Evolutionary conservation across 352 stramenopile genomes (phyloP).

Genomic region (Thalassiosira ordinaria): DNA sequence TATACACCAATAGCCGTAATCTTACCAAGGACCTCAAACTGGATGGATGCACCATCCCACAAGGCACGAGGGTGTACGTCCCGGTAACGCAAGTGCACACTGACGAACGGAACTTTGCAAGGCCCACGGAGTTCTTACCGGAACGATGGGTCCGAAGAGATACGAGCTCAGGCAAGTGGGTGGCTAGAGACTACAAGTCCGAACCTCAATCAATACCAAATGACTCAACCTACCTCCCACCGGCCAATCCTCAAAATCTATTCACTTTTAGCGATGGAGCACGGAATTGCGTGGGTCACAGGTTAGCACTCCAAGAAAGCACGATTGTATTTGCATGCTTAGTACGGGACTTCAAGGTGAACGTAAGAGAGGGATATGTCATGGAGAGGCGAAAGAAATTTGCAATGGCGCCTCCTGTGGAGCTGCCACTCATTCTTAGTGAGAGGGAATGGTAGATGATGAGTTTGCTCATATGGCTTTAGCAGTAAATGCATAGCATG

Average conservation of each 20-base stretch:
- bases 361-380: background rate
- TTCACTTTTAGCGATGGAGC: background rate
- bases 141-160: background rate
- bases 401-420: background rate
- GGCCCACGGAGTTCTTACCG: background rate
- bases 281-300: background rate
- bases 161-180: background rate
- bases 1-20: constrained; percentile 9
- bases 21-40: background rate
- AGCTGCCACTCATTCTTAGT: background rate
- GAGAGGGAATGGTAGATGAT: background rate
- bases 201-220: background rate
- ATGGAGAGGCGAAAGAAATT: background rate
- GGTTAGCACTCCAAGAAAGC: background rate
- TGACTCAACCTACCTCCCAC: background rate
- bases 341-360: background rate
- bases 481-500: too few species aligned
- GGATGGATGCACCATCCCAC: background rate
- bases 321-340: background rate
- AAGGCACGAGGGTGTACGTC: background rate
- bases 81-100: background rate
- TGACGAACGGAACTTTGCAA: background rate
- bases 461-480: too few species aligned
- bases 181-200: background rate
- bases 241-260: background rate